Conservation (phyloP, 805 yeast species). For the Debaryomyces tyrocola region DNA sequence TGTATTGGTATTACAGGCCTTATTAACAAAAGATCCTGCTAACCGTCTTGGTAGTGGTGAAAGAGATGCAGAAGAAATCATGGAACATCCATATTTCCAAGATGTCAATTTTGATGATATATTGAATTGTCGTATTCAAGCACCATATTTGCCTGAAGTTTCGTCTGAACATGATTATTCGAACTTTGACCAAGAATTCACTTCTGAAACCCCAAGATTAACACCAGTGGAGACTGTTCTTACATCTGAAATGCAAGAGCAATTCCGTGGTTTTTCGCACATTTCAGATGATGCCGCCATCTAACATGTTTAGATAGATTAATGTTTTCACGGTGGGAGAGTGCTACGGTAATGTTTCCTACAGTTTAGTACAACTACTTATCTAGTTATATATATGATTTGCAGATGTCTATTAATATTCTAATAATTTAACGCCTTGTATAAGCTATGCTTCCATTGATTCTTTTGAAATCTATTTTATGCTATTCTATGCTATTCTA, state of each 20-base stretch:
- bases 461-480: no score
- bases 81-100: slow-evolving; percentile 92
- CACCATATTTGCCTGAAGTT: slow-evolving; percentile 89
- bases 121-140: slow-evolving; percentile 64
- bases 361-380: no score
- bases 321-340: no score
- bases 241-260: slow-evolving; percentile 88
- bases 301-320: slow-evolving; percentile 7
- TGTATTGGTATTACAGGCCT: slow-evolving; percentile 87
- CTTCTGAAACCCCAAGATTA: slow-evolving; percentile 89
- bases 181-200: slow-evolving; percentile 92
- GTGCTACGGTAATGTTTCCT: no score
- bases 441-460: no score
- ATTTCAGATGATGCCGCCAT: slow-evolving; percentile 59
- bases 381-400: no score
- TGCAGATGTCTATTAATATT: no score
- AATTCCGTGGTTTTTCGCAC: slow-evolving; percentile 95
- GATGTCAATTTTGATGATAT: slow-evolving; percentile 91
- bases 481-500: no score
- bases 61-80: slow-evolving; percentile 87
- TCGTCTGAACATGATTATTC: slow-evolving; percentile 87
- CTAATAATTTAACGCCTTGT: no score
- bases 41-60: slow-evolving; percentile 84
- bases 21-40: slow-evolving; percentile 85
- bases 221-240: slow-evolving; percentile 92